Percentiles rank a stretch among this genome's conserved stretches.
Conservation (phyloP, 1,284 basidiomycete species). For the Puccinia sorghi region DNA sequence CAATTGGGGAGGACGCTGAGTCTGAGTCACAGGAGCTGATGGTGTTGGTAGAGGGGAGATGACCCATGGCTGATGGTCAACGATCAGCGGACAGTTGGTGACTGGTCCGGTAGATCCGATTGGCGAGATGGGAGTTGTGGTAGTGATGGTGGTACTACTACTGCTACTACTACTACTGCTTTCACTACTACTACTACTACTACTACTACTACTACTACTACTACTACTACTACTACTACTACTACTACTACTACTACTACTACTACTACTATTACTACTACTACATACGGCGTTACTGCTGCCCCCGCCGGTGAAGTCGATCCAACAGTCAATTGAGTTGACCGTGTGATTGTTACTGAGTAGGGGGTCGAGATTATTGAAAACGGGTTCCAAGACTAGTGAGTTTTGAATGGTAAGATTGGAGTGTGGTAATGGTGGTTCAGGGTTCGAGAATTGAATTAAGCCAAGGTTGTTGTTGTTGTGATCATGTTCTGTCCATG, state of each 20-base stretch:
- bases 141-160: neutral
- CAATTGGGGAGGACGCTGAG: neutral
- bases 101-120: neutral
- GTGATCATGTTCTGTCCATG: no score
- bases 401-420: no score
- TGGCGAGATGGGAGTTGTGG: neutral
- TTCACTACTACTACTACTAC: neutral
- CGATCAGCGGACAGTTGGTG: neutral
- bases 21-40: neutral
- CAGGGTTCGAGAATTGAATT: no score
- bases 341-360: neutral
- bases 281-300: no score
- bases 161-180: neutral
- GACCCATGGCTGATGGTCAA: neutral
- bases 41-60: neutral
- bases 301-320: conserved; percentile 24
- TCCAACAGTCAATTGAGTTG: conserved; percentile 26
- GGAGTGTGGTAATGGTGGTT: no score
- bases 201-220: neutral
- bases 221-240: neutral
- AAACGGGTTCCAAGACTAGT: no score
- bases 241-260: neutral
- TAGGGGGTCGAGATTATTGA: neutral
- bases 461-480: no score
- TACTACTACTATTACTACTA: neutral